These are phyloP conservation scores for Mrakia hoshinonis DNA, from an alignment of 768 basidiomycete species.

Conservation along the genomic window DNA sequence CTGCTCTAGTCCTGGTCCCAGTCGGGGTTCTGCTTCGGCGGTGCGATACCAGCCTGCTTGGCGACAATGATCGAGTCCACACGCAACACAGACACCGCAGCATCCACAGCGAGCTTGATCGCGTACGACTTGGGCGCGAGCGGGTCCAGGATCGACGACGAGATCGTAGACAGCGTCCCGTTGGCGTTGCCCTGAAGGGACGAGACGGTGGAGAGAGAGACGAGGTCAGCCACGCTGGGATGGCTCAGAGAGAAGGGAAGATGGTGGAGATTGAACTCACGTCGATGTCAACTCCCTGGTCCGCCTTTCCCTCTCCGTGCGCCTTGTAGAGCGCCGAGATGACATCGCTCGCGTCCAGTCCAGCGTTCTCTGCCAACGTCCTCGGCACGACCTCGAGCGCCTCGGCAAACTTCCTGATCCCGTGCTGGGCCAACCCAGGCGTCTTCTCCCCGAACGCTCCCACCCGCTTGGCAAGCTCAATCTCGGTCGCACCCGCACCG, in stretches of 20 bases:
- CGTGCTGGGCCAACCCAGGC: slow-evolving; percentile 87
- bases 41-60: slow-evolving; percentile 44
- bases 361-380: slow-evolving; percentile 89
- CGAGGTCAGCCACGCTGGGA: neutral
- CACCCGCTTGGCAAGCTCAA: slow-evolving; percentile 78
- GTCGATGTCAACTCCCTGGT: slow-evolving; percentile 66
- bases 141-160: slow-evolving; percentile 67
- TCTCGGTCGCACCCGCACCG: slow-evolving; percentile 87
- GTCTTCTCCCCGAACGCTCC: slow-evolving; percentile 78
- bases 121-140: slow-evolving; percentile 85
- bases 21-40: slow-evolving; percentile 38
- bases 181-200: slow-evolving; percentile 36
- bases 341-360: slow-evolving; percentile 82
- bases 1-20: slow-evolving; percentile 36
- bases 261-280: slow-evolving; percentile 42
- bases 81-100: slow-evolving; percentile 77
- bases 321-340: slow-evolving; percentile 81
- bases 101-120: slow-evolving; percentile 79
- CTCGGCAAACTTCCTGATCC: slow-evolving; percentile 76
- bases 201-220: neutral
- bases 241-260: neutral
- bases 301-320: slow-evolving; percentile 53
- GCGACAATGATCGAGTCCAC: slow-evolving; percentile 98
- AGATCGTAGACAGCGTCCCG: slow-evolving; percentile 53
- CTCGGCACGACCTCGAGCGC: slow-evolving; percentile 88